Conservation (phyloP, 2,329 filamentous ascomycete species). For the Balansia obtecta region DNA sequence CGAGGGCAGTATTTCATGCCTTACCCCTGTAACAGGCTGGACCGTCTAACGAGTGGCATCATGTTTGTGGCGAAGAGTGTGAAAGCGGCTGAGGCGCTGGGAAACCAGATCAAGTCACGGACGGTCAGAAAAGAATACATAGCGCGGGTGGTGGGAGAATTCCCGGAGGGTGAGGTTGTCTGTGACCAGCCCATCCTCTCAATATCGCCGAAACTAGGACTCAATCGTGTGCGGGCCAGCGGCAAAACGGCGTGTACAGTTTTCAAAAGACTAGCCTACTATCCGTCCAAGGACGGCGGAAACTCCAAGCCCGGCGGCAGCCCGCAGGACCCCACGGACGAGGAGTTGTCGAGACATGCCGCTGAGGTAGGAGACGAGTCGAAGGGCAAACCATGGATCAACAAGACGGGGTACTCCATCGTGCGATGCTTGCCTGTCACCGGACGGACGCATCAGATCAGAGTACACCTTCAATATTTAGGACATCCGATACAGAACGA, state of each 20-base stretch:
- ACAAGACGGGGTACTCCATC: conserved; percentile 77
- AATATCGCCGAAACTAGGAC: conserved; percentile 86
- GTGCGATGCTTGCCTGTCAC: conserved; percentile 90
- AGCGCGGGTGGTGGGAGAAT: conserved; percentile 79
- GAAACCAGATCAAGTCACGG: conserved; percentile 61
- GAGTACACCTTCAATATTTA: conserved; percentile 88
- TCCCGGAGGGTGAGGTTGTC: conserved; percentile 80
- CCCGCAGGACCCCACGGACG: conserved; percentile 3
- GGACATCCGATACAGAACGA: conserved; percentile 96
- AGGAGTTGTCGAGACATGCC: conserved; percentile 13
- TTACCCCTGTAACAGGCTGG: conserved; percentile 79
- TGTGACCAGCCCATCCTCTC: conserved; percentile 90
- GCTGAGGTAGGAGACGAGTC: conserved; percentile 8
- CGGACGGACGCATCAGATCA: conserved; percentile 85
- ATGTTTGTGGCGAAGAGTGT: conserved; percentile 95
- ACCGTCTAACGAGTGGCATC: conserved; percentile 85
- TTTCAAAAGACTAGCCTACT: conserved; percentile 88
- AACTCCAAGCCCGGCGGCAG: conserved; percentile 11
- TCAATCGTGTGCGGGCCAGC: conserved; percentile 88
- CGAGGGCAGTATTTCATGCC: conserved; percentile 42
- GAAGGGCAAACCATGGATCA: conserved; percentile 27
- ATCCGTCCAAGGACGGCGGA: conserved; percentile 38
- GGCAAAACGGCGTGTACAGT: conserved; percentile 84
- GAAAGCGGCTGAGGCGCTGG: conserved; percentile 65
- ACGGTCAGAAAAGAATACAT: conserved; percentile 93